Evolutionary conservation across 192 early-diverging fungal species (phyloP).

Genomic region (Borealophlyctis nickersoniae): DNA sequence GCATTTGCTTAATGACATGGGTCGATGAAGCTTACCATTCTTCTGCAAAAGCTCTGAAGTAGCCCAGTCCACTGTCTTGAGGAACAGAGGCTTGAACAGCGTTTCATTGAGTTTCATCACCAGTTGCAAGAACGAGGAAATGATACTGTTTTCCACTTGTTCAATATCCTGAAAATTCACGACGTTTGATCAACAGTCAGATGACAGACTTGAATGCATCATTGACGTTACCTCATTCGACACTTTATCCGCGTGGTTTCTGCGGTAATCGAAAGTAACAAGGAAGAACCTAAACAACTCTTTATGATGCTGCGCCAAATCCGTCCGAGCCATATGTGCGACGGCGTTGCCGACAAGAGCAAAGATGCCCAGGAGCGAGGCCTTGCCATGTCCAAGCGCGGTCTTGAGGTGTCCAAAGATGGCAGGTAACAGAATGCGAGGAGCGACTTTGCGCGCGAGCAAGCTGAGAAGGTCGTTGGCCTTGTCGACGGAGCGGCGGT

Average conservation of each 20-base stretch:
- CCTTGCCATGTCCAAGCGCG: slow-evolving; percentile 30
- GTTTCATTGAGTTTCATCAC: slow-evolving; percentile 92
- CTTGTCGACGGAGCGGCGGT: slow-evolving; percentile 17
- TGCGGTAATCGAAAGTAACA: slow-evolving; percentile 43
- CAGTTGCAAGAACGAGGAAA: slow-evolving; percentile 75
- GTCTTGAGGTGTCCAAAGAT: slow-evolving; percentile 52
- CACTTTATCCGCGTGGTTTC: slow-evolving; percentile 24
- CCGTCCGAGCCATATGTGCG: slow-evolving; percentile 57
- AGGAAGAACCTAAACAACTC: slow-evolving; percentile 88
- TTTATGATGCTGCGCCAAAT: slow-evolving; percentile 69
- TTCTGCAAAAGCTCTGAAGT: slow-evolving; percentile 26
- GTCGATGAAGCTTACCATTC: slow-evolving; percentile 22
- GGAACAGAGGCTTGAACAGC: slow-evolving; percentile 90
- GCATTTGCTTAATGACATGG: too few species aligned
- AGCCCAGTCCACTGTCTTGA: slow-evolving; percentile 81
- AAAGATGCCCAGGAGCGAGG: slow-evolving; percentile 59
- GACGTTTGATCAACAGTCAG: background rate
- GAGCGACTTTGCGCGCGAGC: slow-evolving; percentile 57
- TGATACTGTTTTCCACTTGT: slow-evolving; percentile 59
- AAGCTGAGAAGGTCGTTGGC: slow-evolving; percentile 43
- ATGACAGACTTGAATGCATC: too few species aligned
- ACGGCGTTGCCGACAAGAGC: slow-evolving; percentile 67
- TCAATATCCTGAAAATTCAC: slow-evolving; percentile 28
- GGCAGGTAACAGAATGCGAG: slow-evolving; percentile 62
- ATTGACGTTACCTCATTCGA: background rate